phyloP scores from a whole-genome alignment of 345 rosid genomes.

The Bruguiera parviflora region DNA sequence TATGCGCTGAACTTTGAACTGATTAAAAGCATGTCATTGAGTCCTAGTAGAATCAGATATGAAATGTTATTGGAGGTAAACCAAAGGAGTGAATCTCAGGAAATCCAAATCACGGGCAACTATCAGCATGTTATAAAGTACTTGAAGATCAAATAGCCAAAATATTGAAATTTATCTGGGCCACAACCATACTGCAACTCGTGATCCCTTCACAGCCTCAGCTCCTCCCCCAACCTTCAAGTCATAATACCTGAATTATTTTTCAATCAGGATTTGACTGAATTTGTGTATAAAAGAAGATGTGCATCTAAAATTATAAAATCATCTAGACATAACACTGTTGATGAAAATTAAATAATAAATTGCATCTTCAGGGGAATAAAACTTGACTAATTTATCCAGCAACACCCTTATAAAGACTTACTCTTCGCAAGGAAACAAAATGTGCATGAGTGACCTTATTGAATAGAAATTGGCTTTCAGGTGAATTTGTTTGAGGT shows the following conservation, averaged over 20 bases:
- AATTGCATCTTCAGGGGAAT: no score
- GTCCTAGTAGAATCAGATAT: no score
- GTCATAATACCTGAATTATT: constrained; percentile 76
- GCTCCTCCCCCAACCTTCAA: constrained; percentile 76
- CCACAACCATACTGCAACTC: constrained; percentile 99
- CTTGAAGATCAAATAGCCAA: not conserved
- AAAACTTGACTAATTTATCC: no score
- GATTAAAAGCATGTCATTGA: no score
- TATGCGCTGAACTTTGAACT: no score
- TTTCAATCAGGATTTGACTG: constrained; percentile 18
- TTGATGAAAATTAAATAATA: no score
- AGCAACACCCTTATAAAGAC: not conserved
- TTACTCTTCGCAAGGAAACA: not conserved
- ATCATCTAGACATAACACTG: no score
- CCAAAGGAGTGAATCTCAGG: no score
- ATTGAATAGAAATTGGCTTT: not conserved
- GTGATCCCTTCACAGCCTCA: constrained; percentile 81
- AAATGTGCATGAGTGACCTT: not conserved
- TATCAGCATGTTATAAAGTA: not conserved
- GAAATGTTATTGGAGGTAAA: no score
- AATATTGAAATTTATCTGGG: constrained; percentile 38
- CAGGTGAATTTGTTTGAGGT: not conserved
- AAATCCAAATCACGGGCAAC: not conserved
- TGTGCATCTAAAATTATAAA: no score
- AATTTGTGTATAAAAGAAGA: not conserved